phyloP scores from a whole-genome alignment of 2,329 filamentous ascomycete species.

The Paramyrothecium roridum region DNA sequence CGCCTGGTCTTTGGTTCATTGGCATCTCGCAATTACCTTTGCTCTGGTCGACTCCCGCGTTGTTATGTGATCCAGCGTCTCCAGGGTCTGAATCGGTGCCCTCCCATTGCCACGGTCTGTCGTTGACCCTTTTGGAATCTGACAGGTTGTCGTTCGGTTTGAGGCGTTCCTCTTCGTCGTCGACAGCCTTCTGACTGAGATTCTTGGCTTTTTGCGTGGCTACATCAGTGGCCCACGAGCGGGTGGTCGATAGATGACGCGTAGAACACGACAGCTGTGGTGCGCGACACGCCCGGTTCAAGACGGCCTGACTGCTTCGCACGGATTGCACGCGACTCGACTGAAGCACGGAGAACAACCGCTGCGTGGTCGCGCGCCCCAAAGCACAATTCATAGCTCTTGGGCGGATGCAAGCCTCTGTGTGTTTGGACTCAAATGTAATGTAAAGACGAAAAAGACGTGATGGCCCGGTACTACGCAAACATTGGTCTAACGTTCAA shows the following conservation, averaged over 20 bases:
- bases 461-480: too few species aligned
- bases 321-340: neutral
- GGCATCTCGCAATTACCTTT: slow-evolving; percentile 13
- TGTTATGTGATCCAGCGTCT: slow-evolving; percentile 9
- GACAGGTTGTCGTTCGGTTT: slow-evolving; percentile 14
- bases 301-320: neutral
- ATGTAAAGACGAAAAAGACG: too few species aligned
- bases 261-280: neutral
- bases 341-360: neutral
- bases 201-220: slow-evolving; percentile 7
- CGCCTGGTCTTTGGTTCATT: too few species aligned
- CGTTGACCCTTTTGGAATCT: slow-evolving; percentile 12
- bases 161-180: slow-evolving; percentile 14
- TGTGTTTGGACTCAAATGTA: too few species aligned
- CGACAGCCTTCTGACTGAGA: slow-evolving; percentile 13
- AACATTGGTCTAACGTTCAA: too few species aligned
- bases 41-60: slow-evolving; percentile 10
- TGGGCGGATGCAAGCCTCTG: too few species aligned
- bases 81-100: slow-evolving; percentile 9
- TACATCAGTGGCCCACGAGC: slow-evolving; percentile 9
- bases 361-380: neutral
- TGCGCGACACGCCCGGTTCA: neutral
- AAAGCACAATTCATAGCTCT: neutral
- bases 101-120: slow-evolving; percentile 21
- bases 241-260: slow-evolving; percentile 12